phyloP scores from a whole-genome alignment of 176 grass and related monocot species.

The Eleusine indica region DNA sequence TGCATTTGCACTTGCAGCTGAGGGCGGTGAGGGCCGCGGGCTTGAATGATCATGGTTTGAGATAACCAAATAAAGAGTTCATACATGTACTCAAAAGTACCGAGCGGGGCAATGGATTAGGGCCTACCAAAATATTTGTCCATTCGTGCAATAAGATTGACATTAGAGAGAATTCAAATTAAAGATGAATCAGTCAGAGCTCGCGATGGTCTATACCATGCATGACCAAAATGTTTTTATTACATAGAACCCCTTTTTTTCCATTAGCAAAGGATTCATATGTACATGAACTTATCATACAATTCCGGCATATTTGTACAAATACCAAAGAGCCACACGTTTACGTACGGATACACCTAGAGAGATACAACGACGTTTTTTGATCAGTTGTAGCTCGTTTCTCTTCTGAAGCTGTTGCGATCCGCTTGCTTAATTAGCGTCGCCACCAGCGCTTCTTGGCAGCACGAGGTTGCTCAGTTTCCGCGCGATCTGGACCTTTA shows the following conservation, averaged over 20 bases:
- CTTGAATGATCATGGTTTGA: too few species aligned
- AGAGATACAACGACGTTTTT: not conserved
- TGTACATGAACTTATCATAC: not conserved
- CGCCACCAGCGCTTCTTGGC: not conserved
- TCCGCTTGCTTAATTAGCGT: not conserved
- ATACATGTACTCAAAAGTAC: too few species aligned
- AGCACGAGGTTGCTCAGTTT: slow-evolving; percentile 38
- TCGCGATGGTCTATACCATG: not conserved
- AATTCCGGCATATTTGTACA: not conserved
- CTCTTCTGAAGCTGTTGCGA: slow-evolving; percentile 39
- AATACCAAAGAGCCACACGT: not conserved
- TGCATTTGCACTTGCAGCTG: too few species aligned
- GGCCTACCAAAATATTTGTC: too few species aligned
- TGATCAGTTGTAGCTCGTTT: slow-evolving; percentile 38
- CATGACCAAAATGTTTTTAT: not conserved
- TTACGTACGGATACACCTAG: not conserved
- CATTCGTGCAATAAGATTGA: too few species aligned
- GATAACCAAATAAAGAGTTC: too few species aligned
- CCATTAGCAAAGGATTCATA: not conserved
- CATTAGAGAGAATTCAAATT: too few species aligned
- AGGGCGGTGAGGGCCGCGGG: too few species aligned
- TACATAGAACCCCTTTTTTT: not conserved
- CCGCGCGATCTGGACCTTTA: slow-evolving; percentile 45
- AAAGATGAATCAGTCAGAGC: not conserved
- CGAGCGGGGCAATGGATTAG: too few species aligned